phyloP scores from a whole-genome alignment of 1,284 basidiomycete species.

The Trichosporon asahii region DNA sequence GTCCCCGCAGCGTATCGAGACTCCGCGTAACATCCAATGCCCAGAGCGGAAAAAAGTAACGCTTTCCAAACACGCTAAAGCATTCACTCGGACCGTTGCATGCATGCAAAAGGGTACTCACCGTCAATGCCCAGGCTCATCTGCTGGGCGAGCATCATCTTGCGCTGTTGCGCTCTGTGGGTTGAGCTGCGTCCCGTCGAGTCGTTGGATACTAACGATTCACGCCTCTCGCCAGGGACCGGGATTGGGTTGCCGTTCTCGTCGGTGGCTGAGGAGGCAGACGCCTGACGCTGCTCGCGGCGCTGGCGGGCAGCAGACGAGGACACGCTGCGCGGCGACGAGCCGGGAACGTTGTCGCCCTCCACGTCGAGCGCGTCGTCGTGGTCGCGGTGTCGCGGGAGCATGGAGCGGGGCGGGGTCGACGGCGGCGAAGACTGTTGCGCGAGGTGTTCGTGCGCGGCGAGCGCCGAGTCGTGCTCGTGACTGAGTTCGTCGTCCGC shows the following conservation, averaged over 20 bases:
- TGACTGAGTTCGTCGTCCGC: not conserved
- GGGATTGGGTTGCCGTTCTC: not conserved
- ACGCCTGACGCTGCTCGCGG: constrained; percentile 11
- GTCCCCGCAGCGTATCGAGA: not conserved
- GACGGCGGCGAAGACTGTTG: not conserved
- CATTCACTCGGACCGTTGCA: too few species aligned
- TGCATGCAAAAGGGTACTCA: constrained; percentile 22
- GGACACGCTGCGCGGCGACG: not conserved
- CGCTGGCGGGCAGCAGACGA: not conserved
- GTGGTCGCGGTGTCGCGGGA: not conserved
- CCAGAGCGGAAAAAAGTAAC: constrained; percentile 4
- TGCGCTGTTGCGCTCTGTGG: constrained; percentile 17
- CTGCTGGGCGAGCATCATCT: constrained; percentile 24
- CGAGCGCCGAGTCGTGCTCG: not conserved
- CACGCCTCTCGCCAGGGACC: constrained; percentile 9
- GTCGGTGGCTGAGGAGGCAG: not conserved
- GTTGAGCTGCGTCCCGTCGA: constrained; percentile 5
- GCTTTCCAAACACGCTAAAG: not conserved
- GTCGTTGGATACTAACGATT: constrained; percentile 14
- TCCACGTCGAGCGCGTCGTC: not conserved
- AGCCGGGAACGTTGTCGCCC: not conserved
- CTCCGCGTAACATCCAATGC: not conserved
- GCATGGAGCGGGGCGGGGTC: not conserved
- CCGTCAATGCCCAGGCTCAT: constrained; percentile 41
- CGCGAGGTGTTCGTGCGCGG: not conserved